Evolutionary conservation across 768 basidiomycete genomes (phyloP).

Genomic region (Chiua virens): DNA sequence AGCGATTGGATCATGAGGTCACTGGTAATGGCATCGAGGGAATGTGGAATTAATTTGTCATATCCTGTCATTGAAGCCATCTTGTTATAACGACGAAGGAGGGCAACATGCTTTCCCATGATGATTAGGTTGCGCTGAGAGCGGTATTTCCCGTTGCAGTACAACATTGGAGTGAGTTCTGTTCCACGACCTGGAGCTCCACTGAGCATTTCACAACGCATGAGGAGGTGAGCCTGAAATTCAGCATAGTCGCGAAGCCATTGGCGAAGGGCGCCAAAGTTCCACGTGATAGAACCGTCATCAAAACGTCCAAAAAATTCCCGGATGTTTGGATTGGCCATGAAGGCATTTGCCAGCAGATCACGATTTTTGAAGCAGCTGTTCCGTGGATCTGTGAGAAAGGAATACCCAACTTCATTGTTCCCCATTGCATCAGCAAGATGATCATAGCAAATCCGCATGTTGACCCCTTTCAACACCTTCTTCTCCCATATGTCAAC

Average conservation of each 20-base stretch:
- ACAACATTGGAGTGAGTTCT: not conserved
- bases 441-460: not conserved
- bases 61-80: not conserved
- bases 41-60: slow-evolving; percentile 30
- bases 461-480: not conserved
- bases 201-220: not conserved
- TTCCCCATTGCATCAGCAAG: not conserved
- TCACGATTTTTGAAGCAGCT: not conserved
- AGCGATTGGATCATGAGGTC: slow-evolving; percentile 30
- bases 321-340: not conserved
- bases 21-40: slow-evolving; percentile 19
- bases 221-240: not conserved
- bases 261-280: not conserved
- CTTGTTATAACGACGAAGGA: not conserved
- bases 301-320: not conserved
- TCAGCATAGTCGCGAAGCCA: not conserved
- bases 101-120: not conserved
- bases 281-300: not conserved
- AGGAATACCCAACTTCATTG: not conserved
- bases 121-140: not conserved
- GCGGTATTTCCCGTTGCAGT: not conserved
- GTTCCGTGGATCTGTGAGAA: not conserved
- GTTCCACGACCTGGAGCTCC: not conserved
- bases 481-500: not conserved
- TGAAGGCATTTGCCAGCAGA: not conserved